Evolutionary conservation across 257 asterid genomes (phyloP).

Genomic region (Fraxinus pennsylvanica): DNA sequence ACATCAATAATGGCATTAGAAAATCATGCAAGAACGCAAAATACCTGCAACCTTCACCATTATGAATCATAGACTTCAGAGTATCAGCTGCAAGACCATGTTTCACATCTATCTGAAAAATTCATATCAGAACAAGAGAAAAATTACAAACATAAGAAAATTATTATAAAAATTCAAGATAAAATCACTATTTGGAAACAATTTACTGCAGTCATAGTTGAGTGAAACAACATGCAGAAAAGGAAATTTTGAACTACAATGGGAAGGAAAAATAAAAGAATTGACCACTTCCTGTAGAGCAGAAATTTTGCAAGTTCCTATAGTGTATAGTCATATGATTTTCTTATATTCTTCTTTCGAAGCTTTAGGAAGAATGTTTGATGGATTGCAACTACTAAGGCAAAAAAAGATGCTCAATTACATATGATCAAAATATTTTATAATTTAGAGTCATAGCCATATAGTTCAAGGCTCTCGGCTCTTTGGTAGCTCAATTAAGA

Average conservation of each 20-base stretch:
- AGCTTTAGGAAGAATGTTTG: background rate
- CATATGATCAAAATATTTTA: background rate
- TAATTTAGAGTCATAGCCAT: background rate
- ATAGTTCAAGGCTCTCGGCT: background rate
- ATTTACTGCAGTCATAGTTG: background rate
- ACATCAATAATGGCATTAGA: background rate
- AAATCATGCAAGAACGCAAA: background rate
- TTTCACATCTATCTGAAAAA: constrained; percentile 63
- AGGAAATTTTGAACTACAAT: constrained; percentile 3
- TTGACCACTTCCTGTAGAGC: background rate
- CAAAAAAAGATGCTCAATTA: background rate
- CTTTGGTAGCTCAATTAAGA: background rate
- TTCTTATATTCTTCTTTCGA: constrained; percentile 1
- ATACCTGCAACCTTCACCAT: constrained; percentile 81
- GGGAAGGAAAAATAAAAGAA: background rate
- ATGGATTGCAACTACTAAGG: constrained; percentile 2
- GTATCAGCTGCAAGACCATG: constrained; percentile 84
- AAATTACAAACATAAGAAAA: constrained; percentile 3
- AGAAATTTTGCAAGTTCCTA: background rate
- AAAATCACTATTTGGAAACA: background rate
- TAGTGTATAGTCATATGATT: constrained; percentile 2
- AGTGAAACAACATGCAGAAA: constrained; percentile 11
- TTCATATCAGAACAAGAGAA: constrained; percentile 18
- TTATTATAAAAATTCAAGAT: constrained; percentile 5
- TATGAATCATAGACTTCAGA: constrained; percentile 63